phyloP scores from a whole-genome alignment of 371 early-diverging fungal genomes.

The Rhizomucor pusillus region DNA sequence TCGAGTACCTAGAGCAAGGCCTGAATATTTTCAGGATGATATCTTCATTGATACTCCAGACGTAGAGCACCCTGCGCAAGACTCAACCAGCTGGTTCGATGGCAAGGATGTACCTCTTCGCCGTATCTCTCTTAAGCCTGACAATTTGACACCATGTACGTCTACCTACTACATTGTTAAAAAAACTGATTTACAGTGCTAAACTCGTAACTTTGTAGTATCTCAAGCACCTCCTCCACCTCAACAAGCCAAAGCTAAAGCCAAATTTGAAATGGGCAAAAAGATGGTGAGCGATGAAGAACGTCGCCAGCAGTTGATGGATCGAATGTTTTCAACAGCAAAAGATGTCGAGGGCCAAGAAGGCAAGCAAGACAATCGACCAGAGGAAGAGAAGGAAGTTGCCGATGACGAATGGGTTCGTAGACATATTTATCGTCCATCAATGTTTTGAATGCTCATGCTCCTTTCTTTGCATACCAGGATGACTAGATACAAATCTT shows the following conservation, averaged over 20 bases:
- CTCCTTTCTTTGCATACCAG: too few species aligned
- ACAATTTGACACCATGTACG: conserved; percentile 60
- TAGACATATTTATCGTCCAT: neutral
- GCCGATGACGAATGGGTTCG: conserved; percentile 51
- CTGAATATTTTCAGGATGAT: conserved; percentile 87
- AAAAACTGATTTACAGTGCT: neutral
- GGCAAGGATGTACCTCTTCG: conserved; percentile 25
- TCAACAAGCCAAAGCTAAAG: conserved; percentile 27
- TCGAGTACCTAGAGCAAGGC: conserved; percentile 72
- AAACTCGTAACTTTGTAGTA: conserved; percentile 12
- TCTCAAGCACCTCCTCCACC: conserved; percentile 48
- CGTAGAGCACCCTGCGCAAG: conserved; percentile 45
- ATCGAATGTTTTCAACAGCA: conserved; percentile 56
- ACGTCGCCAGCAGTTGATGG: conserved; percentile 50
- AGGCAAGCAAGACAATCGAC: conserved; percentile 23
- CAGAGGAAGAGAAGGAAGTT: conserved; percentile 34
- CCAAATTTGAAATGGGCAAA: conserved; percentile 45
- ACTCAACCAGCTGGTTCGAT: conserved; percentile 57
- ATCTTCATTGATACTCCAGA: conserved; percentile 71
- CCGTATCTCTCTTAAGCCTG: conserved; percentile 53
- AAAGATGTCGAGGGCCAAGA: conserved; percentile 37
- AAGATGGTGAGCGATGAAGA: conserved; percentile 33
- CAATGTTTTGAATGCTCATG: too few species aligned
- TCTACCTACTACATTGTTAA: neutral
- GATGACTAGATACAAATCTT: too few species aligned